Base-by-base conservation (phyloP, 2,329 filamentous ascomycete species). In the Dothiorella sarmentorum region DNA sequence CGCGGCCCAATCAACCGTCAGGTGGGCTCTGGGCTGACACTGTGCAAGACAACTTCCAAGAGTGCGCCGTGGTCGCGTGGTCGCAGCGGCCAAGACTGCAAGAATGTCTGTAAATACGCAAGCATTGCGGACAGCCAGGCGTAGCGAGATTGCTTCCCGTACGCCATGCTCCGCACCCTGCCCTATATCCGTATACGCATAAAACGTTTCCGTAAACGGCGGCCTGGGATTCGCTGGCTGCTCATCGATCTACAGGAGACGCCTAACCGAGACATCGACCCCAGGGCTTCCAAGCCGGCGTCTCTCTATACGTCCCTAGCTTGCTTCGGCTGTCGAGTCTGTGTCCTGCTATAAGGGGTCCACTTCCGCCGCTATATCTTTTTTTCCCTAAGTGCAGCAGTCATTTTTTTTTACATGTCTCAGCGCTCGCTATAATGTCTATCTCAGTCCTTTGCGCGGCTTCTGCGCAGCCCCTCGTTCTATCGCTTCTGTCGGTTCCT, bases 401-500 rank as follows among this genome's bases (percentile, higher is more conserved):
- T n/a, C n/a, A n/a, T n/a, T n/a, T n/a, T n/a, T 11, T 13, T 51
- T 33, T 17, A 17, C 47, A 51, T 51, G 29, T 15, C 47, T n/a
- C 11, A 11, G 47, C 37, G 49, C 33, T 17, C 35, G 22, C 29
- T 20, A 17, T 26, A 35, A 56, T 56, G 52, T 56, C 52, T 20
- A 18, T 44, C 52, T 56, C 52, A 5, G 13, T 56, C 17, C 26
- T 44, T 18, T 43, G 52, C 52, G 52, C 52, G 20, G 52, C 40
- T 31, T 44, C 40, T 44, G 52, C 52, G 20, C 52, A 56, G 40
- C 52, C 52, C 26, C 38, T 56, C 40, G 38, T 44, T 56, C 38
- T 56, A 15, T 56, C 52, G 7, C 17, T 56, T 15, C 40, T 56
- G 9, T 56, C 37, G 29, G 9, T 27, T 44, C 52, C 52, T 56